Base-by-base conservation (phyloP, 306 rosid species). In the Pyrus pyrifolia region DNA sequence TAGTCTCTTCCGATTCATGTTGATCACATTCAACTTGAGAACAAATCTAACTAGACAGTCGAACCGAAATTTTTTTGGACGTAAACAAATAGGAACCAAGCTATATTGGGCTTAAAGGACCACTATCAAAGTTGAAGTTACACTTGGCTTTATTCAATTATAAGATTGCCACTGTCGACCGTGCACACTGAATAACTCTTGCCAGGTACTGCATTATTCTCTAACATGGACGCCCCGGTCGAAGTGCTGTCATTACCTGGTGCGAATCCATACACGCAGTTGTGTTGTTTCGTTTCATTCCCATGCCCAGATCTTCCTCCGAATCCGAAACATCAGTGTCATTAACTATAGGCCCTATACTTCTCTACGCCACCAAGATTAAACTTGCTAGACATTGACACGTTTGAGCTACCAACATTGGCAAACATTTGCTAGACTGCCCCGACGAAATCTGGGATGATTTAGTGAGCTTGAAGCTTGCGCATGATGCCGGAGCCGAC, bases 261-360 rank as follows among this genome's bases (percentile, higher is more conserved):
- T 17, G 68, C 82, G 51, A 80, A 73, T 51, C 76, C 83, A 70
- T 25, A 17, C 23, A 42, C 76, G 53, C 74, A 55, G 68, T 49
- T 77, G 15, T 45, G 66, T 74, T 65, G 64, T 40, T 44, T 42
- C 15, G 57, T 67, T 19, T 81, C 78, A 57, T 76, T 82, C 58
- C 72, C 82, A 80, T 22, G 31, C 62, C 65, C 76, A 83, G 61
- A 8, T 60, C 77, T 70, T 84, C 74, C 61, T 72, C 74, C 29
- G 82, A 68, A 72, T 64, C 75, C 17, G 78, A 77, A 38, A 76
- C 81, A 80, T 72, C 74, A 71, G 73, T 74, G 52, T 75, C 87
- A 53, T 72, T 70, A 52, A 58, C 38, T 67, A 58, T 27, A 52
- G 31, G 57, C 77, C 53, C 73, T 25, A 25, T 25, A 25, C 27